Percentiles rank a stretch among this genome's conserved stretches.
Evolutionary conservation across 2,329 filamentous ascomycete species (phyloP).

Genomic region (Gnomoniopsis sp.): DNA sequence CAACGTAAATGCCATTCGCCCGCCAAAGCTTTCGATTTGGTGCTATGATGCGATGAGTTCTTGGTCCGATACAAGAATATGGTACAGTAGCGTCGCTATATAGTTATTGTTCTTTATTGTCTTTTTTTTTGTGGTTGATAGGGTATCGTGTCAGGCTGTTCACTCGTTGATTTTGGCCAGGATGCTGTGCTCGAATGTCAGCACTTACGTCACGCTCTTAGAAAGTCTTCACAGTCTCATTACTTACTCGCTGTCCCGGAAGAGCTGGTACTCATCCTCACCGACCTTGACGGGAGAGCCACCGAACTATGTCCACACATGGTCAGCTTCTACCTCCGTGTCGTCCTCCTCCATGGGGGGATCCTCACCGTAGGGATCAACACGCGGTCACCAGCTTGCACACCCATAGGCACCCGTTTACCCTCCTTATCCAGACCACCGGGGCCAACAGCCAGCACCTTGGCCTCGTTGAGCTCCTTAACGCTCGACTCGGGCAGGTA

Average conservation of each 20-base stretch:
- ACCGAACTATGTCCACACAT: constrained; percentile 63
- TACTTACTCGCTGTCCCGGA: constrained; percentile 96
- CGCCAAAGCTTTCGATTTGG: constrained; percentile 13
- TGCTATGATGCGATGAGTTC: constrained; percentile 18
- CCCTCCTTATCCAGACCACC: constrained; percentile 85
- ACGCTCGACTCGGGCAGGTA: constrained; percentile 96
- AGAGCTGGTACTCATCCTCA: constrained; percentile 93
- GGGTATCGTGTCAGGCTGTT: constrained; percentile 28
- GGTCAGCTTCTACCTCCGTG: constrained; percentile 23
- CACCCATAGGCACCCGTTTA: constrained; percentile 81
- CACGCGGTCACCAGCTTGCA: constrained; percentile 82
- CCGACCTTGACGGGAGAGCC: constrained; percentile 95
- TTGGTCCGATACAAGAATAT: constrained; percentile 23
- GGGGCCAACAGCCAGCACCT: constrained; percentile 91
- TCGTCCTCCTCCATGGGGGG: background rate
- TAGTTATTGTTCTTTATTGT: constrained; percentile 27
- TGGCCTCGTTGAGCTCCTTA: constrained; percentile 98
- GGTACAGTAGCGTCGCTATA: constrained; percentile 20
- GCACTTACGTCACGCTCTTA: background rate
- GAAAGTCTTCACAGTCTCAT: background rate
- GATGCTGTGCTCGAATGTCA: constrained; percentile 56
- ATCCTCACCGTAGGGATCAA: constrained; percentile 84
- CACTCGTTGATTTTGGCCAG: constrained; percentile 99
- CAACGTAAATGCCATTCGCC: constrained; percentile 6
- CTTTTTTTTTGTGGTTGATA: constrained; percentile 4